Evolutionary conservation across 805 yeast species (phyloP).

Genomic region (Monosporozyma aerobia): DNA sequence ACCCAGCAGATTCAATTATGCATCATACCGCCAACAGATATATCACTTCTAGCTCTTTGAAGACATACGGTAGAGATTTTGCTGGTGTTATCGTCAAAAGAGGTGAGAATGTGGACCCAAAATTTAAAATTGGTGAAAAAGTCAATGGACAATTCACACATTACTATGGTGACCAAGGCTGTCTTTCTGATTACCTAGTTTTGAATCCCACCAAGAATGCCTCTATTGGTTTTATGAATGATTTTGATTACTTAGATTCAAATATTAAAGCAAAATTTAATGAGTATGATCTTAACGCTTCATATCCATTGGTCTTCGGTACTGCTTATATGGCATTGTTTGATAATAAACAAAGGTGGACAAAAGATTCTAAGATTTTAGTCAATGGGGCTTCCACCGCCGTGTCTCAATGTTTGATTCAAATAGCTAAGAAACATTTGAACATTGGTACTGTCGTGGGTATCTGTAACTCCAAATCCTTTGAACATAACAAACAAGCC

Average conservation of each 20-base stretch:
- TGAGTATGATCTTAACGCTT: constrained; percentile 32
- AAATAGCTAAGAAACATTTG: constrained; percentile 43
- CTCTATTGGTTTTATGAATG: constrained; percentile 29
- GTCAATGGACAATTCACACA: constrained; percentile 22
- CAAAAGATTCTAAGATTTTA: constrained; percentile 40
- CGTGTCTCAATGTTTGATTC: constrained; percentile 51
- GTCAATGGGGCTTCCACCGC: constrained; percentile 69
- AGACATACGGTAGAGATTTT: constrained; percentile 24
- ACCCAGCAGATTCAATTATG: constrained; percentile 23
- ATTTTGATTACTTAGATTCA: constrained; percentile 4
- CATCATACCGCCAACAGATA: constrained; percentile 10
- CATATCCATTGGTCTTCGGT: constrained; percentile 54
- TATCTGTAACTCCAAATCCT: constrained; percentile 44
- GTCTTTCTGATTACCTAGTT: constrained; percentile 40
- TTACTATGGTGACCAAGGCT: constrained; percentile 28
- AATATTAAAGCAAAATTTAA: constrained; percentile 3
- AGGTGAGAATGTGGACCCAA: constrained; percentile 15
- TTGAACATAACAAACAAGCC: constrained; percentile 32
- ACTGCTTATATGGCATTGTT: constrained; percentile 45
- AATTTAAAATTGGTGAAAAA: constrained; percentile 19
- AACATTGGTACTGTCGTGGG: constrained; percentile 45
- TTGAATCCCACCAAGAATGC: constrained; percentile 28
- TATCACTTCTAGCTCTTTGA: constrained; percentile 7
- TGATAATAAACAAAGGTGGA: constrained; percentile 22
- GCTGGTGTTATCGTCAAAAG: constrained; percentile 22